These are phyloP conservation scores for Inga leiocalycina DNA, from an alignment of 306 rosid genomes.

Conservation along the genomic window DNA sequence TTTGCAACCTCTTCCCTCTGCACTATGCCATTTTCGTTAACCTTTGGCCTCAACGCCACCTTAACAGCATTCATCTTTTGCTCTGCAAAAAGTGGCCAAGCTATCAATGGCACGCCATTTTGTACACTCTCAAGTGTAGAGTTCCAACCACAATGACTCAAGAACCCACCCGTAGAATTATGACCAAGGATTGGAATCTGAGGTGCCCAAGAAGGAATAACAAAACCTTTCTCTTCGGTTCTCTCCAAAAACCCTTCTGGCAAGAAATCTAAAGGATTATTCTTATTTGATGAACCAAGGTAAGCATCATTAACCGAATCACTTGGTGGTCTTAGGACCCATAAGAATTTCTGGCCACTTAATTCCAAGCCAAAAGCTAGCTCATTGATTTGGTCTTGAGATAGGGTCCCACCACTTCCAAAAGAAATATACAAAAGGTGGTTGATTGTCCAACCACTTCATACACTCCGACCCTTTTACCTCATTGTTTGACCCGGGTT, in stretches of 20 bases:
- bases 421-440: background rate
- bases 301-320: conserved; percentile 20
- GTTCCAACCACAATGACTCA: background rate
- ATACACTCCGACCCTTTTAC: background rate
- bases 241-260: background rate
- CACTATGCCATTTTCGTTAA: background rate
- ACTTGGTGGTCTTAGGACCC: conserved; percentile 12
- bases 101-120: background rate
- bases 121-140: background rate
- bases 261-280: background rate
- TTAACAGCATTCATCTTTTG: background rate
- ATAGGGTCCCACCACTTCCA: conserved; percentile 27
- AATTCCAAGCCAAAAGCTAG: conserved; percentile 20
- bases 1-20: background rate
- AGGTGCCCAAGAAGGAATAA: conserved; percentile 41
- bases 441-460: background rate
- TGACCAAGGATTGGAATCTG: conserved; percentile 33
- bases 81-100: background rate
- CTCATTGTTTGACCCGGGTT: background rate
- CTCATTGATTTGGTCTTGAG: background rate
- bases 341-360: conserved; percentile 20
- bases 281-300: background rate
- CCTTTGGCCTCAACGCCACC: background rate
- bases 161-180: conserved; percentile 17
- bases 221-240: conserved; percentile 23